A percentile compares a stretch with the other conserved stretches of the same genome.
Evolutionary conservation across 2,329 filamentous ascomycete species (phyloP).

Genomic region (Fusarium paranaense): DNA sequence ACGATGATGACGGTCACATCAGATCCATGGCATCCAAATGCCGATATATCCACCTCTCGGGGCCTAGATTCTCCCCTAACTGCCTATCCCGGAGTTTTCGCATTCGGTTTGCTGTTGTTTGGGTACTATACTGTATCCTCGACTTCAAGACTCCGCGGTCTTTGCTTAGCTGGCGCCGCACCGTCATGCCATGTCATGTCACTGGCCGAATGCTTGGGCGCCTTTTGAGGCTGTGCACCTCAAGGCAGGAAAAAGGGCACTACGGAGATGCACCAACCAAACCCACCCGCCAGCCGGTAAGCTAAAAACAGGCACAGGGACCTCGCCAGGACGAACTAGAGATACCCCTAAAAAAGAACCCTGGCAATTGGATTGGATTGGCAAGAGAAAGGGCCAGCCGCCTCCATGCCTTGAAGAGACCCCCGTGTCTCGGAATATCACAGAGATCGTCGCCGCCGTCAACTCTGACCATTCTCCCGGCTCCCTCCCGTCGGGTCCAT

Average conservation of each 20-base stretch:
- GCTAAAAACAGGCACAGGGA: slow-evolving; percentile 38
- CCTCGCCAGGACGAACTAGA: slow-evolving; percentile 25
- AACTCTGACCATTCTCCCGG: slow-evolving; percentile 6
- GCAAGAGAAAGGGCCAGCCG: background rate
- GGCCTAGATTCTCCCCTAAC: background rate
- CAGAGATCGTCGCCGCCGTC: background rate
- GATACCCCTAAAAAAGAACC: background rate
- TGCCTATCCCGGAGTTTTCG: background rate
- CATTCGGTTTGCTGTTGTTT: background rate
- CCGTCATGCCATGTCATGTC: slow-evolving; percentile 11
- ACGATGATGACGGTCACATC: slow-evolving; percentile 3
- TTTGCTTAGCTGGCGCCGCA: slow-evolving; percentile 7
- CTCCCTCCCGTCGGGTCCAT: slow-evolving; percentile 21
- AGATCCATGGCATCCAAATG: slow-evolving; percentile 19
- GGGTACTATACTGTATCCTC: background rate
- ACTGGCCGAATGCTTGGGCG: slow-evolving; percentile 18
- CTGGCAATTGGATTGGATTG: background rate
- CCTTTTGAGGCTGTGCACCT: slow-evolving; percentile 36
- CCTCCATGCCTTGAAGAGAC: background rate
- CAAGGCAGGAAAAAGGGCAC: background rate
- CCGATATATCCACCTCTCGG: slow-evolving; percentile 17
- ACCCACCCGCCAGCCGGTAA: slow-evolving; percentile 29
- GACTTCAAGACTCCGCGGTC: background rate
- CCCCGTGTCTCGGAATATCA: slow-evolving; percentile 23
- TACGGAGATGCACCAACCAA: slow-evolving; percentile 1